Evolutionary conservation across 2,329 filamentous ascomycete genomes (phyloP).

Genomic region (Metarhizium robertsii): DNA sequence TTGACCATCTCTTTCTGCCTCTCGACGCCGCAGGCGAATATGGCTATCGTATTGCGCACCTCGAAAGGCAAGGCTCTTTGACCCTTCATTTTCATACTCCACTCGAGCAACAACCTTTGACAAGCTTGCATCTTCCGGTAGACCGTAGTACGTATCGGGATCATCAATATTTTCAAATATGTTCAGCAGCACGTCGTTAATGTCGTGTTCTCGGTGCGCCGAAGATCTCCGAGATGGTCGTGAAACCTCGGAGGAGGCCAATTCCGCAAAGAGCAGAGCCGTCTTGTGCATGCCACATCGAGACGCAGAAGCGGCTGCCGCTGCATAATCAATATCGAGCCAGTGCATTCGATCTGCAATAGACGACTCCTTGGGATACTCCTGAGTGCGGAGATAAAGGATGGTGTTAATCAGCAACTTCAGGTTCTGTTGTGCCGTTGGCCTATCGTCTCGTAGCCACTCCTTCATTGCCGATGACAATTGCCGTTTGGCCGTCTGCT

Average conservation of each 20-base stretch:
- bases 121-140: conserved; percentile 69
- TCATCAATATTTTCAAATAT: conserved; percentile 94
- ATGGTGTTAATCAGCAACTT: conserved; percentile 69
- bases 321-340: conserved; percentile 72
- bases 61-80: conserved; percentile 81
- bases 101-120: conserved; percentile 70
- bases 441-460: conserved; percentile 44
- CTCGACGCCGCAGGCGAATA: conserved; percentile 51
- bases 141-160: conserved; percentile 90
- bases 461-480: conserved; percentile 57
- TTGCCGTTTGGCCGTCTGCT: conserved; percentile 46
- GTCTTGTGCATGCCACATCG: conserved; percentile 80
- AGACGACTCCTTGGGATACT: conserved; percentile 63
- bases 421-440: conserved; percentile 48
- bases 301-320: conserved; percentile 62
- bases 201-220: conserved; percentile 39
- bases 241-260: conserved; percentile 48
- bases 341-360: conserved; percentile 72
- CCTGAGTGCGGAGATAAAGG: conserved; percentile 80
- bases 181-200: conserved; percentile 61
- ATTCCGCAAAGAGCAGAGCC: conserved; percentile 74
- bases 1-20: conserved; percentile 50
- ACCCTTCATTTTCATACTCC: conserved; percentile 81
- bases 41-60: conserved; percentile 86
- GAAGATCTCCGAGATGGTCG: conserved; percentile 60